Conservation (phyloP, 2,329 filamentous ascomycete species). For the Monilinia laxa region DNA sequence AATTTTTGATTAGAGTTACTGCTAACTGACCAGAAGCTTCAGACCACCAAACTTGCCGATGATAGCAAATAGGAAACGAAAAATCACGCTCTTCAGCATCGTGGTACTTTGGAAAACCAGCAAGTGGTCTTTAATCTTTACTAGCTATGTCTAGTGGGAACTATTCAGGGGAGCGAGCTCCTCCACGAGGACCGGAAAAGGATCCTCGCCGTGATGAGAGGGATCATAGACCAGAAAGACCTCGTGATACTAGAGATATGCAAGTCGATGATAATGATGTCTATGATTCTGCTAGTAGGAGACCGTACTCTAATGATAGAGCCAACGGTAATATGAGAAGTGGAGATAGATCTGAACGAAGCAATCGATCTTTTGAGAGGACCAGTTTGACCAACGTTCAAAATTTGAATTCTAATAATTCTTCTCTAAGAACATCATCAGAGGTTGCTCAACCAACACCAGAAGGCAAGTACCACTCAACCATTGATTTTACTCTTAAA, state of each 20-base stretch:
- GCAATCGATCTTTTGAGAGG: conserved; percentile 1
- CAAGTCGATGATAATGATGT: background rate
- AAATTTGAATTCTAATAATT: background rate
- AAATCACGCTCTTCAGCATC: background rate
- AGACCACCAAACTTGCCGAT: background rate
- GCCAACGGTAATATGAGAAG: background rate
- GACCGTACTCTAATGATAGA: background rate
- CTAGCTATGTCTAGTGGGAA: conserved; percentile 8
- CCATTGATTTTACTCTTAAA: background rate
- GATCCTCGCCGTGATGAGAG: background rate
- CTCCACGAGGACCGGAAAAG: background rate
- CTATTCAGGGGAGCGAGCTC: background rate
- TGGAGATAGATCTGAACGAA: background rate
- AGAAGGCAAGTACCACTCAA: conserved; percentile 5
- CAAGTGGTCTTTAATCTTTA: background rate
- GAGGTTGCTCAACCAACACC: background rate
- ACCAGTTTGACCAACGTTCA: conserved; percentile 4
- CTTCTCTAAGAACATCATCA: background rate
- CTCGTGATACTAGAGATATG: background rate
- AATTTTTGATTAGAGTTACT: background rate
- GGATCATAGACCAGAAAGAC: background rate
- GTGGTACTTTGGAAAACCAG: background rate
- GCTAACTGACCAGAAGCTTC: background rate
- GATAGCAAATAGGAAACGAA: conserved; percentile 1
- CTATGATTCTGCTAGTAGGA: background rate